Base-by-base conservation (phyloP, 345 rosid genomes). In the Punica granatum region DNA sequence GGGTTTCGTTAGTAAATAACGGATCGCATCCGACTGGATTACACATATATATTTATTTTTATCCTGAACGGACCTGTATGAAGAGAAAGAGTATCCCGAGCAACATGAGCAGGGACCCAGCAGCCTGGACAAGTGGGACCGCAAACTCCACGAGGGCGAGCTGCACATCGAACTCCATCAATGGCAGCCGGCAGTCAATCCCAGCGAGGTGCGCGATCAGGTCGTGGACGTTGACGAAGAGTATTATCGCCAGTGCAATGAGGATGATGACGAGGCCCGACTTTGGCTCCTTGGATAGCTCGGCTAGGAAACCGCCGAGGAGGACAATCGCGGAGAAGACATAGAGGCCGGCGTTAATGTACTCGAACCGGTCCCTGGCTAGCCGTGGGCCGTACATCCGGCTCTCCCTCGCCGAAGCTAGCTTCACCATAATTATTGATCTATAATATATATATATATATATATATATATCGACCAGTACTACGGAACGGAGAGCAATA, bases 201-300 rank as follows among this genome's bases (percentile, higher is more conserved):
- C 95, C 93, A 7, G 87, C 86, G 2, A 91, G 85, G 78, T 91
- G 98, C 5, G 93, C 99, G 2, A 83, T 19, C 0, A 91, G 87
- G 82, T 91, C 96, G 23, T 89, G 96, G 54, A 79, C 67, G 60
- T 86, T 91, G 10, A 88, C 90, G 1, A 63, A 77, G 37, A 75
- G 62, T 14, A 86, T 80, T 32, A 91, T 72, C 31, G 69, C 82
- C 0, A 79, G 64, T 16, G 90, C 91, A 26, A 86, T 81, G 18
- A 84, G 85, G 65, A 93, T 66, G 56, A 90, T 80, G 36, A 82
- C 86, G 6, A 90, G 84, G 13, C 92, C 97, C 0, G 90, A 83
- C 72, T 66, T 81, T 36, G 91, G 82, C 73, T 90, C 97, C 80
- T 53, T 67, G 0, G 95, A 90, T 68, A 86, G 81, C 66, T 79